These are phyloP conservation scores for Blastosporella zonata DNA, from an alignment of 1,284 basidiomycete genomes.

Conservation along the genomic window DNA sequence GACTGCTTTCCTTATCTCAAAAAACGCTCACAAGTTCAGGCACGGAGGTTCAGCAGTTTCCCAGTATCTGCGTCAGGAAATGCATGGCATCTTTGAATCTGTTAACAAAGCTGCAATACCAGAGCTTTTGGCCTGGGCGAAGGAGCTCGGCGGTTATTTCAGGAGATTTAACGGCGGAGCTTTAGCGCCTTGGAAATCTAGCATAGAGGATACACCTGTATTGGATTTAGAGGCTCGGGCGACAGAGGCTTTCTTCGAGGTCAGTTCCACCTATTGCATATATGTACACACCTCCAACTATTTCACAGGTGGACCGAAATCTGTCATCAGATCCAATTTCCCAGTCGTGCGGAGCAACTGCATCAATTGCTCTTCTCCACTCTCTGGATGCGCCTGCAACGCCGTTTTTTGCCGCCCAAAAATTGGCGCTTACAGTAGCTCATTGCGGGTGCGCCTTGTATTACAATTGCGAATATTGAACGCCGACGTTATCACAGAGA, in stretches of 20 bases:
- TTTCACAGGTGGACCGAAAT: constrained; percentile 57
- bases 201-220: constrained; percentile 39
- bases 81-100: constrained; percentile 79
- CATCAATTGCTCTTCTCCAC: constrained; percentile 86
- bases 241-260: constrained; percentile 84
- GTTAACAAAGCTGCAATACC: constrained; percentile 67
- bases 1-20: constrained; percentile 1
- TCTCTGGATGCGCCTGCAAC: constrained; percentile 72
- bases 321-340: constrained; percentile 59
- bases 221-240: constrained; percentile 83
- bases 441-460: constrained; percentile 75
- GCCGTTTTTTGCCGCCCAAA: constrained; percentile 77
- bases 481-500: constrained; percentile 50
- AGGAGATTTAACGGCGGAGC: constrained; percentile 82
- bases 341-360: constrained; percentile 81
- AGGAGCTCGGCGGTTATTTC: constrained; percentile 84
- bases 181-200: constrained; percentile 63
- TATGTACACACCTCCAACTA: constrained; percentile 7
- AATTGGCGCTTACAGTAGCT: constrained; percentile 79
- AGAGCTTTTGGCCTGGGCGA: constrained; percentile 74
- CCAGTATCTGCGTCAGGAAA: constrained; percentile 73
- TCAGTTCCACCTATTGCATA: constrained; percentile 31
- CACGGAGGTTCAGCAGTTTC: constrained; percentile 81
- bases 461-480: neutral
- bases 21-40: constrained; percentile 34